Conservation (phyloP, 176 grass and related monocot species). For the Carex pumila region DNA sequence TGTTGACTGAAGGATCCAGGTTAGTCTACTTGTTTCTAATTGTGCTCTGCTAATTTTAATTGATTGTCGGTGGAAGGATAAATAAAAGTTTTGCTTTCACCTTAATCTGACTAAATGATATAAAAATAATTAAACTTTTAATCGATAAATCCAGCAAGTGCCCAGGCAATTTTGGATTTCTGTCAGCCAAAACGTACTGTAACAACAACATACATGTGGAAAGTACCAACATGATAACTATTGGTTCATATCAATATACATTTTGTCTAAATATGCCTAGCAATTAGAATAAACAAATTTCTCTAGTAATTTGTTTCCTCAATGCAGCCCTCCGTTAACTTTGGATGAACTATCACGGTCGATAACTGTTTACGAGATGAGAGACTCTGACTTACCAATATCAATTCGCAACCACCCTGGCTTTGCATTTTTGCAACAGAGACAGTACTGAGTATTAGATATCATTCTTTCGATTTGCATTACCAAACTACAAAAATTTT, state of each 20-base stretch:
- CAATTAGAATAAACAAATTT: background rate
- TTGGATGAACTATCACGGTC: conserved; percentile 83
- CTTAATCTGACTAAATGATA: background rate
- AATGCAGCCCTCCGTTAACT: conserved; percentile 81
- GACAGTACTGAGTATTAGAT: conserved; percentile 31
- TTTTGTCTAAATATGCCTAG: background rate
- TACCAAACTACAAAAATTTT: background rate
- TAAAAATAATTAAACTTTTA: conserved; percentile 1
- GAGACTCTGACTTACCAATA: conserved; percentile 51
- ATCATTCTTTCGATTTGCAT: background rate
- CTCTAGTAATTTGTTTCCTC: conserved; percentile 1
- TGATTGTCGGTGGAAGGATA: background rate
- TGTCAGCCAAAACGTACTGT: background rate
- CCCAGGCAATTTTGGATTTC: background rate
- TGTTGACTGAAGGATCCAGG: conserved; percentile 86
- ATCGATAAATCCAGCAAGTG: background rate
- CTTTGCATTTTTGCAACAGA: conserved; percentile 93
- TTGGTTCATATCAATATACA: background rate
- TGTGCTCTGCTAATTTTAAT: background rate
- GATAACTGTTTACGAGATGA: conserved; percentile 54
- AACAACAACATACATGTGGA: background rate
- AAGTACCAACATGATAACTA: background rate
- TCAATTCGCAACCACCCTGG: conserved; percentile 66
- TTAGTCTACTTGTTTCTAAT: conserved; percentile 15
- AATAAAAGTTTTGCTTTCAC: background rate